phyloP scores from a whole-genome alignment of 441 rosid genomes.

The Bruguiera hainesii region DNA sequence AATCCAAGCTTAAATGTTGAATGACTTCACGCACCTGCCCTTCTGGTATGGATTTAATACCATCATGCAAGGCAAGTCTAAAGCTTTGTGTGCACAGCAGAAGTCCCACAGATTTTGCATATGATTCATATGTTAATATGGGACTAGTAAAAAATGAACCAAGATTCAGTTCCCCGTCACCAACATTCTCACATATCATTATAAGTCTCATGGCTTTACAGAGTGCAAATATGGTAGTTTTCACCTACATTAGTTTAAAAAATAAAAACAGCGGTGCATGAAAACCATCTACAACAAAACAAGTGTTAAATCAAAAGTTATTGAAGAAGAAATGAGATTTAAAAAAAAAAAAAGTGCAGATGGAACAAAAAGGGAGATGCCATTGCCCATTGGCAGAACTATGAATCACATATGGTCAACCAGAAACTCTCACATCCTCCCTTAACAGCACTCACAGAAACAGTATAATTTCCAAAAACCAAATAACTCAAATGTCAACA shows the following conservation, averaged over 20 bases:
- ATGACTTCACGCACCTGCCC: conserved; percentile 81
- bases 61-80: conserved; percentile 54
- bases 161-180: conserved; percentile 27
- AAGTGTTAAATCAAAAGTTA: conserved; percentile 11
- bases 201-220: conserved; percentile 71
- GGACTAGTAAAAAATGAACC: conserved; percentile 21
- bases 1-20: conserved; percentile 52
- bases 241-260: conserved; percentile 54
- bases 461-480: neutral
- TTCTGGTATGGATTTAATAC: conserved; percentile 72
- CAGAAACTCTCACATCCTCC: neutral
- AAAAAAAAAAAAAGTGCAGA: conserved; percentile 9
- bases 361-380: conserved; percentile 16
- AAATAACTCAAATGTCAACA: conserved; percentile 1
- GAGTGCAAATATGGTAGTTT: conserved; percentile 54
- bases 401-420: neutral
- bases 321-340: neutral
- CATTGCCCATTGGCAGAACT: conserved; percentile 7
- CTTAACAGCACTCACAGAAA: conserved; percentile 2
- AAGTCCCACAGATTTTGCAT: conserved; percentile 44
- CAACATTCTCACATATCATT: conserved; percentile 37
- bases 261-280: conserved; percentile 12
- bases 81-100: conserved; percentile 55
- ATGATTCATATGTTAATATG: conserved; percentile 32
- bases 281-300: conserved; percentile 8